phyloP scores from a whole-genome alignment of 768 basidiomycete species.

The Rhizopogon vesiculosus region DNA sequence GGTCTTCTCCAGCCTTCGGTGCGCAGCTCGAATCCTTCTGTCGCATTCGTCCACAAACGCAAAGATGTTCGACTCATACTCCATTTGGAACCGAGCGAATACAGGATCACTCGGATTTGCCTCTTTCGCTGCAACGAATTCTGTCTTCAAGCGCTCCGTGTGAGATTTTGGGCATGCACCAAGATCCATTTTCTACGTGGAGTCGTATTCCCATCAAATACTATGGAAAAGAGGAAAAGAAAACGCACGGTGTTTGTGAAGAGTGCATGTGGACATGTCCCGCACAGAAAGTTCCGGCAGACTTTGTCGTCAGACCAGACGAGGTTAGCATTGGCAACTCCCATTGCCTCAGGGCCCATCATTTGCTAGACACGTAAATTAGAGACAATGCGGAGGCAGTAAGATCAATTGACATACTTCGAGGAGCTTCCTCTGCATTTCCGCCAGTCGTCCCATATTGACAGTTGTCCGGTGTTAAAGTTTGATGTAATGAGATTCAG shows the following conservation, averaged over 20 bases:
- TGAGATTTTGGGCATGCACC: conserved; percentile 97
- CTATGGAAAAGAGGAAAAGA: neutral
- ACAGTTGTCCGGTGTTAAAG: conserved; percentile 1
- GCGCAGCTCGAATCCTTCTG: conserved; percentile 88
- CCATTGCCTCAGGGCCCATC: conserved; percentile 99
- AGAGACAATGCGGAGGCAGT: conserved; percentile 1
- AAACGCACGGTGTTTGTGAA: conserved; percentile 93
- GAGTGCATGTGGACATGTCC: conserved; percentile 95
- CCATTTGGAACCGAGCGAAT: conserved; percentile 85
- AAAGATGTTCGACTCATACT: conserved; percentile 95
- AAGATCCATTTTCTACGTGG: conserved; percentile 89
- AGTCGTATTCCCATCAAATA: neutral
- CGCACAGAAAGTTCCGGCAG: conserved; percentile 96
- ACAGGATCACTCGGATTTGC: conserved; percentile 75
- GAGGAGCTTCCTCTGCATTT: conserved; percentile 95
- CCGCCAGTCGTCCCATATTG: conserved; percentile 90
- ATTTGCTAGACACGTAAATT: conserved; percentile 67
- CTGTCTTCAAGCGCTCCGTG: conserved; percentile 88
- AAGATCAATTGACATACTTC: conserved; percentile 45
- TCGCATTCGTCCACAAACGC: conserved; percentile 98
- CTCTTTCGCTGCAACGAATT: conserved; percentile 78
- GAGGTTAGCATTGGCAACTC: conserved; percentile 87
- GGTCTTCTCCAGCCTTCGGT: conserved; percentile 95
- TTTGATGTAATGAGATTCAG: neutral
- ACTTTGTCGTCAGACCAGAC: conserved; percentile 97